Conservation (phyloP, 1,284 basidiomycete genomes). For the Ganoderma multipileum region DNA sequence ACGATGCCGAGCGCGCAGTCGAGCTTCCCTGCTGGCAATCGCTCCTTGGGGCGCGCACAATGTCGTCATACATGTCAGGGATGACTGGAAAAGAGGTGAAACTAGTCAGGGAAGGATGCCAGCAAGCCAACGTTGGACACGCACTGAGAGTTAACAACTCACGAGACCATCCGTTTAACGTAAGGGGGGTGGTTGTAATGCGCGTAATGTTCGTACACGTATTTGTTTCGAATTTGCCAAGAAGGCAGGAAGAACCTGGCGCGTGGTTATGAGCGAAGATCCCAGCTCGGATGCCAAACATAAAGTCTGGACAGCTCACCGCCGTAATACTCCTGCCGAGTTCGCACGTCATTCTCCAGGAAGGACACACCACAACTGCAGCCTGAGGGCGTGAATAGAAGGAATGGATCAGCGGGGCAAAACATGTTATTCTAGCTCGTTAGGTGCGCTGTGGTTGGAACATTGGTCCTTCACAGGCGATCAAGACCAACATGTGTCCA, state of each 20-base stretch:
- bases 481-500: too few relatives aligned
- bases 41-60: neutral
- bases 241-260: neutral
- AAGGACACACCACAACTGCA: neutral
- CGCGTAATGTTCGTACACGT: too few relatives aligned
- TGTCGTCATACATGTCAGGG: neutral
- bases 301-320: neutral
- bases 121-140: neutral
- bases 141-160: neutral
- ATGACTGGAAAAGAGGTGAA: neutral
- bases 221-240: neutral
- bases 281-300: neutral
- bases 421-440: too few relatives aligned
- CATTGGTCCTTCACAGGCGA: too few relatives aligned
- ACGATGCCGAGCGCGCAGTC: neutral
- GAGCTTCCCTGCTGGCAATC: neutral
- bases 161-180: neutral
- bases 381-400: too few relatives aligned
- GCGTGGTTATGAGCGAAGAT: neutral
- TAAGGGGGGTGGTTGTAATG: neutral
- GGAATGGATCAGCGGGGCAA: too few relatives aligned
- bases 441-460: too few relatives aligned
- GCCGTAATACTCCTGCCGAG: neutral
- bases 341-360: too few relatives aligned
- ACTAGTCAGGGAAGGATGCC: neutral